phyloP scores from a whole-genome alignment of 768 basidiomycete species.

The Candolleomyces eurysporus region DNA sequence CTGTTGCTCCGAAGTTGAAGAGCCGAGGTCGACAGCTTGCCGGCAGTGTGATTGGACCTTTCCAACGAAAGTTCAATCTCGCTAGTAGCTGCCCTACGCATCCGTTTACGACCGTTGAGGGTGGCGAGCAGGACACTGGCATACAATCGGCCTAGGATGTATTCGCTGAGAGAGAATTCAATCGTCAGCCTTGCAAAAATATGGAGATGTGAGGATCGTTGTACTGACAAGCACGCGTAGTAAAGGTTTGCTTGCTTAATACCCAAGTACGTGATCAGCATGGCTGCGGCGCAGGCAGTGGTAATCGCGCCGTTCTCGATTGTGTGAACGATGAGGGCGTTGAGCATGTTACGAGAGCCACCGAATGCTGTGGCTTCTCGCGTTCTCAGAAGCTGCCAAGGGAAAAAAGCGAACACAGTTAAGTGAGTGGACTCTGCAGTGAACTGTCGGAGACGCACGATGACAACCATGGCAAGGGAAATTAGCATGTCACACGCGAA shows the following conservation, averaged over 20 bases:
- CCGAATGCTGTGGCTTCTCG: too few relatives aligned
- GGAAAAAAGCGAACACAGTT: neutral
- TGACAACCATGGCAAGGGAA: neutral
- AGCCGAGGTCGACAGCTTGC: too few relatives aligned
- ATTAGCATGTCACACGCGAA: neutral
- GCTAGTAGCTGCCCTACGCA: neutral
- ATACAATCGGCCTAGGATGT: neutral
- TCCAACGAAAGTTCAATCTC: too few relatives aligned
- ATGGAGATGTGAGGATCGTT: neutral
- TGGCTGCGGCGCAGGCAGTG: neutral
- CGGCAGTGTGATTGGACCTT: too few relatives aligned
- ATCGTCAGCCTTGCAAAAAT: neutral
- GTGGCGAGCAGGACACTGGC: neutral
- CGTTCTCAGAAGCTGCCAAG: too few relatives aligned
- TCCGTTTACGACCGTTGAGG: neutral
- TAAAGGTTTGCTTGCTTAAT: neutral
- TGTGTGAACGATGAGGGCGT: neutral
- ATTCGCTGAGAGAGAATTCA: neutral
- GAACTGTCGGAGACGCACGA: neutral
- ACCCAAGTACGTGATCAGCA: neutral
- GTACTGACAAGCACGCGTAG: neutral
- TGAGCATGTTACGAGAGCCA: neutral
- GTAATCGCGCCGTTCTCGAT: neutral
- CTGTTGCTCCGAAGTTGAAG: too few relatives aligned
- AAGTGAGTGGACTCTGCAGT: neutral